Evolutionary conservation across 768 basidiomycete species (phyloP), one percentile per base, ranked within the genome.

Genomic region (Daedalea quercina): DNA sequence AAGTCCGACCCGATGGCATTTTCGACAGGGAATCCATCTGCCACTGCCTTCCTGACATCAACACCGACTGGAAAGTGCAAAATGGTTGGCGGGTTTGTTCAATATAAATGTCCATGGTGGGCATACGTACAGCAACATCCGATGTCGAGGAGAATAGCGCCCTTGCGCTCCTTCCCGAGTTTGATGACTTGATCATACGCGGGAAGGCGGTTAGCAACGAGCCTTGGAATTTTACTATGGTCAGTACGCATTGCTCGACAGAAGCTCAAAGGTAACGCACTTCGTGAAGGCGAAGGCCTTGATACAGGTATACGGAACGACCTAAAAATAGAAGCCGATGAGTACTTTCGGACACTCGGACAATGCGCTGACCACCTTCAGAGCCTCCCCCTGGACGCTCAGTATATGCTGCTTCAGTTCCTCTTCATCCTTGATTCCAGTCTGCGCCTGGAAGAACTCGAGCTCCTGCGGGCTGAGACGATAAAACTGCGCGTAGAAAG

Each of bases 81-180:
- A n/a, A n/a, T n/a, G n/a, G n/a, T n/a, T n/a, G n/a, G n/a, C n/a
- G n/a, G n/a, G n/a, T n/a, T n/a, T n/a, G n/a, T n/a, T n/a, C n/a
- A n/a, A 31, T 66, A 51, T n/a, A 9, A 20, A 25, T 3, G 33
- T n/a, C 6, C 37, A 15, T 40, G 37, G 4, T 15, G 37, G 15
- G 20, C 28, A 9, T 11, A 53, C 56, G 11, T 50, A 76, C 75
- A 68, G 53, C 72, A 73, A 51, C 73, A 73, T 2, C 72, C 75
- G 11, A 76, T 58, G 44, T 77, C 75, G 9, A 76, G 57, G 23
- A 73, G 62, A 8, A 76, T 64, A 1, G 67, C 70, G 1, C 67
- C 62, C 9, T 60, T 35, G 26, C 67, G 69, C 26, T 70, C 66
- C 46, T 54, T 63, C 7, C 69, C 72, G 24, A 75, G 63, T 44